These are phyloP conservation scores for Colletotrichum acutatum DNA, from an alignment of 2,329 filamentous ascomycete genomes.

Conservation along the genomic window DNA sequence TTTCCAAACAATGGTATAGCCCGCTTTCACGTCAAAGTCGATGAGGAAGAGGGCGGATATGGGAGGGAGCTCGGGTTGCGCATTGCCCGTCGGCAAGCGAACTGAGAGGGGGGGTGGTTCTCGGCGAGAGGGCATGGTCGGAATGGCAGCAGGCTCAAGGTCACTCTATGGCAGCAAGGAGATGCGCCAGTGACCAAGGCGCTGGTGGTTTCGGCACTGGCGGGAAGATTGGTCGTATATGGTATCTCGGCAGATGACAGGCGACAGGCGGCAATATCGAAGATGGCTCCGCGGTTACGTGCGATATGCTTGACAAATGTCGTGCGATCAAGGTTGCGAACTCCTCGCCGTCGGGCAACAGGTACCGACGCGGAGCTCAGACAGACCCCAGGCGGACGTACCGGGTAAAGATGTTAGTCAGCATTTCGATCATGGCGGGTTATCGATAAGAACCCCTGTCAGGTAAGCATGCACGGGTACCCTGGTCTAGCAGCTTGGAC, in stretches of 20 bases:
- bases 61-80: constrained; percentile 62
- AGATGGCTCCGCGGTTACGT: not conserved
- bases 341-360: constrained; percentile 23
- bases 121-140: constrained; percentile 47
- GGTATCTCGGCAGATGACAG: not conserved
- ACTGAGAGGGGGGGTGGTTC: constrained; percentile 53
- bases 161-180: constrained; percentile 16
- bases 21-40: constrained; percentile 91
- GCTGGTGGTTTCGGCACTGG: not conserved
- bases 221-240: not conserved
- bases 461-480: not conserved
- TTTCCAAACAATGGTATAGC: constrained; percentile 93
- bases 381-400: constrained; percentile 10
- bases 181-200: constrained; percentile 9
- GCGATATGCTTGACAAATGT: constrained; percentile 22
- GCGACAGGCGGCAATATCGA: not conserved
- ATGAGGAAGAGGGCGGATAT: constrained; percentile 88
- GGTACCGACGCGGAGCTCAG: constrained; percentile 22
- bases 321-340: constrained; percentile 34
- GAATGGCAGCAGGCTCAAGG: constrained; percentile 18
- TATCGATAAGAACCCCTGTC: constrained; percentile 27
- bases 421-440: not conserved
- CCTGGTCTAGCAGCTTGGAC: not conserved
- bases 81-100: constrained; percentile 44
- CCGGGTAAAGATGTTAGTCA: constrained; percentile 24